Evolutionary conservation across 306 rosid genomes (phyloP), one percentile per base, ranked within the genome.

Genomic region (Trifolium pratense): DNA sequence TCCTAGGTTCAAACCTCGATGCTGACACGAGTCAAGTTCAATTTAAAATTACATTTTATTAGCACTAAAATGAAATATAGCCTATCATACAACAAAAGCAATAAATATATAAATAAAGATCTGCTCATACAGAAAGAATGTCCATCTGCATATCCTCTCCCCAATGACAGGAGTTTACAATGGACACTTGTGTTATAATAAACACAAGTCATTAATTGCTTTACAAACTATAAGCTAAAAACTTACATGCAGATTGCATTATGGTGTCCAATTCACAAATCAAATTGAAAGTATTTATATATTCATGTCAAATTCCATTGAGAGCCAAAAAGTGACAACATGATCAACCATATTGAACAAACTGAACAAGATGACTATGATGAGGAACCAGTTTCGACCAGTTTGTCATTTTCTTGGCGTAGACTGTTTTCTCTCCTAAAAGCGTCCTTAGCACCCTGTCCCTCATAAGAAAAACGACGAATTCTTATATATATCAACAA

Each of bases 371-470:
- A 68, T 55, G 68, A 68, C 78, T 86, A 89, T 0, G 89, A 83
- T 6, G 96, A 55, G 59, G 98, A 82, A 73, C 88, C 75, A 7
- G 48, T 53, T 8, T 37, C 84, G 6, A 3, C 18, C 14, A 71
- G 15, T 15, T 26, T 9, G 15, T 43, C 75, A 26, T 61, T 64
- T 86, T 95, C 99, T 66, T 14, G 91, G 78, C 96, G 94, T 63
- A 95, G 88, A 77, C 97, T 95, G 87, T 86, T 80, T 70, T 90
- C 96, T 86, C 99, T 84, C 60, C 76, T 74, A 82, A 86, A 91
- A 64, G 85, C 68, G 70, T 80, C 73, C 83, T 86, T 87, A 36
- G 91, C 97, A 69, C 99, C 99, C 39, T 36, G 39, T 36, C 39
- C 39, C 99, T 91, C 81, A 60, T 26, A 85, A 85, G 71, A 17